Conservation (phyloP, 345 rosid species). For the Salix dunnii region DNA sequence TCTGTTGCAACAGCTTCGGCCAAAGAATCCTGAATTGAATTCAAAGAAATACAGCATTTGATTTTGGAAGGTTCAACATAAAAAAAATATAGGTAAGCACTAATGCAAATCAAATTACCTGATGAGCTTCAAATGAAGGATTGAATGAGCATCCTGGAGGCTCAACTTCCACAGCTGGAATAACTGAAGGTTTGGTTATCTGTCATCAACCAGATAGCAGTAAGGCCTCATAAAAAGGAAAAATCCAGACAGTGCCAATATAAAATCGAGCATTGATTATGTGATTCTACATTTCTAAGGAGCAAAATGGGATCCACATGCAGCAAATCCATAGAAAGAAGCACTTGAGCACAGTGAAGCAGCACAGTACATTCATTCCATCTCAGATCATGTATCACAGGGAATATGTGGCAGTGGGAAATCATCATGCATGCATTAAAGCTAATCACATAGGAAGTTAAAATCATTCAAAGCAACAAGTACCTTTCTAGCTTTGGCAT, state of each 20-base stretch:
- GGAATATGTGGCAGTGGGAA: not conserved
- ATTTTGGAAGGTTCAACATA: not conserved
- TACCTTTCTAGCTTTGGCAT: slow-evolving; percentile 54
- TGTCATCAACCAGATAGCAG: slow-evolving; percentile 7
- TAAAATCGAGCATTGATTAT: too few relatives aligned
- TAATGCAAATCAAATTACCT: slow-evolving; percentile 35
- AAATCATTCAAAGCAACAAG: not conserved
- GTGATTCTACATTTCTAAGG: too few relatives aligned
- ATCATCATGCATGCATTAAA: too few relatives aligned
- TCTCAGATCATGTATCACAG: not conserved
- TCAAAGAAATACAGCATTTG: not conserved
- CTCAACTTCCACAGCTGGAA: slow-evolving; percentile 94
- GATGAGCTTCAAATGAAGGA: slow-evolving; percentile 79
- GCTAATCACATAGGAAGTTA: not conserved
- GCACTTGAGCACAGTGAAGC: too few relatives aligned
- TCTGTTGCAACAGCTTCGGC: slow-evolving; percentile 96
- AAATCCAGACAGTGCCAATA: too few relatives aligned
- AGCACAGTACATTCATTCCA: too few relatives aligned
- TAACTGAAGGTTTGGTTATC: slow-evolving; percentile 51
- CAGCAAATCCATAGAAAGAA: too few relatives aligned
- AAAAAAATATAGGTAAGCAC: not conserved
- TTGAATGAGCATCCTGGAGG: slow-evolving; percentile 90
- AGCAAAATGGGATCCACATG: too few relatives aligned
- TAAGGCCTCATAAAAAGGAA: not conserved
- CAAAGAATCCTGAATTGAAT: slow-evolving; percentile 60